Evolutionary conservation across 257 asterid species (phyloP), one percentile per base, ranked within the genome.

Genomic region (Lycium ferocissimum): DNA sequence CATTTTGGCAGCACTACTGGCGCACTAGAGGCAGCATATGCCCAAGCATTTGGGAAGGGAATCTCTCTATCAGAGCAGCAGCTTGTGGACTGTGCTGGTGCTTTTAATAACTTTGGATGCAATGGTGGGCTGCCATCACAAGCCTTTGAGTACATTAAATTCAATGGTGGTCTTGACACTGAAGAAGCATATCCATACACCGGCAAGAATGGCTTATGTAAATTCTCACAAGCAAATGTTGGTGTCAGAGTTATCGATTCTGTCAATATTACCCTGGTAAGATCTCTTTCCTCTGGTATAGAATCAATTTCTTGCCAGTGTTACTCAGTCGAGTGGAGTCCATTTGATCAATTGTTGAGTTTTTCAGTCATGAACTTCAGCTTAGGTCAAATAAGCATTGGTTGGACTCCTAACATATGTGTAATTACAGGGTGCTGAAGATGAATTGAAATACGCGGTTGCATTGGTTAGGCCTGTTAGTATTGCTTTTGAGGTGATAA

Each of bases 11-110:
- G 99, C 90, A 91, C 99, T 76, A 97, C 98, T 54, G 99, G 98
- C 87, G 98, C 99, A 40, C 91, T 97, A 76, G 99, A 97, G 89
- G 98, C 99, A 63, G 98, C 99, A 69, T 97, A 94, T 86, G 54
- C 94, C 3, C 99, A 97, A 89, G 97, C 97, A 85, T 91, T 87
- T 78, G 96, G 97, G 40, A 94, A 90, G 90, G 85, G 84, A 73
- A 91, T 95, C 86, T 95, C 98, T 81, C 89, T 97, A 26, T 94
- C 98, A 2, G 98, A 95, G 94, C 98, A 97, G 92, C 98, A 97
- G 94, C 98, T 97, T 70, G 99, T 97, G 86, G 99, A 97, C 79
- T 97, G 98, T 85, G 99, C 99, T 54, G 97, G 95, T 85, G 91
- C 90, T 58, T 97, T 97, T 89, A 95, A 95, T 90, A 97, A 97